phyloP scores from a whole-genome alignment of 306 rosid genomes.

The Parietaria judaica region DNA sequence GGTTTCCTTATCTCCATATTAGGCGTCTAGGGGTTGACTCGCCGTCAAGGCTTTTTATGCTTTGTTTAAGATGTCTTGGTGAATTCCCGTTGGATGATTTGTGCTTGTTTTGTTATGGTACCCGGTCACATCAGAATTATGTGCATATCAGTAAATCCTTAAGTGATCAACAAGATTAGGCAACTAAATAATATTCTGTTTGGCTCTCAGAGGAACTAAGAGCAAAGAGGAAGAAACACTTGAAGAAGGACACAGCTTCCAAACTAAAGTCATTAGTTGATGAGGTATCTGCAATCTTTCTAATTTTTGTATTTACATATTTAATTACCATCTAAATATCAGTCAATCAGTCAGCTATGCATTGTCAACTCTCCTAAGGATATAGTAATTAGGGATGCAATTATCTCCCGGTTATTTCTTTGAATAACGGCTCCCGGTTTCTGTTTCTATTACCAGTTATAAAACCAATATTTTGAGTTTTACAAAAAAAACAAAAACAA shows the following conservation, averaged over 20 bases:
- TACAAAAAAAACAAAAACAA: too few species aligned
- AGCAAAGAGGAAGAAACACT: conserved; percentile 82
- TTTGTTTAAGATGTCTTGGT: too few species aligned
- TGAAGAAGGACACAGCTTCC: conserved; percentile 93
- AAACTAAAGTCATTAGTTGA: conserved; percentile 90
- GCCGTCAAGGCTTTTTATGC: too few species aligned
- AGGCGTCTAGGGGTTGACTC: too few species aligned
- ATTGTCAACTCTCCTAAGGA: not conserved
- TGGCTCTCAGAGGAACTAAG: conserved; percentile 84
- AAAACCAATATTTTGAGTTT: too few species aligned
- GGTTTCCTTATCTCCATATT: too few species aligned
- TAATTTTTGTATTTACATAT: not conserved
- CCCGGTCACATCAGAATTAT: not conserved
- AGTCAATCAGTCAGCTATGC: not conserved
- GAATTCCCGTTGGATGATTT: too few species aligned
- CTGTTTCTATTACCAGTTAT: too few species aligned
- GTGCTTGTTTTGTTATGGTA: not conserved
- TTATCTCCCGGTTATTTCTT: not conserved
- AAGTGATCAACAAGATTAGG: too few species aligned
- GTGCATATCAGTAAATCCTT: not conserved
- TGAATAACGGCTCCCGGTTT: too few species aligned
- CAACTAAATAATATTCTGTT: not conserved
- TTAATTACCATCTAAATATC: not conserved
- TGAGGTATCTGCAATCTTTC: conserved; percentile 51
- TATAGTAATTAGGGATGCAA: not conserved